Conservation (phyloP, 2,329 filamentous ascomycete species). For the Graphiopsis chlorocephala region DNA sequence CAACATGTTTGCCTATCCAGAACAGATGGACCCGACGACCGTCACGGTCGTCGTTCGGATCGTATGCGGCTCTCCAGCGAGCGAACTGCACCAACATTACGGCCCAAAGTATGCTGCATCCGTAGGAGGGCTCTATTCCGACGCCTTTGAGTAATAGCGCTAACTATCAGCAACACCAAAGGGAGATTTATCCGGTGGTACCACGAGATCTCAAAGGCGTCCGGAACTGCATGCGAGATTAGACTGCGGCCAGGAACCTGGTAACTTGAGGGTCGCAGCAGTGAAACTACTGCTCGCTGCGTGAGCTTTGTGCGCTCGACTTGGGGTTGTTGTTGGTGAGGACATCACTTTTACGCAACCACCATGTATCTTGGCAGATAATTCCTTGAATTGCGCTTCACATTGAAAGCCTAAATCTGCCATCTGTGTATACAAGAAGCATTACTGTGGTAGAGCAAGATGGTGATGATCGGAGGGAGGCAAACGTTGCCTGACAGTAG, state of each 20-base stretch:
- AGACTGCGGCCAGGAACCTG: not conserved
- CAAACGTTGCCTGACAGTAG: not conserved
- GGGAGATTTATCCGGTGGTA: slow-evolving; percentile 7
- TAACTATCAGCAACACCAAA: not conserved
- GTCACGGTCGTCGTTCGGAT: not conserved
- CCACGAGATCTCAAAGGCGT: not conserved
- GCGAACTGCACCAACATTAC: not conserved
- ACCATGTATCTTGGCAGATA: not conserved
- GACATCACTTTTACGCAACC: not conserved
- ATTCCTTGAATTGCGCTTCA: not conserved
- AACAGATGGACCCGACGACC: not conserved
- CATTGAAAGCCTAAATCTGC: not conserved
- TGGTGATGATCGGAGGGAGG: not conserved
- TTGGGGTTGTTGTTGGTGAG: not conserved
- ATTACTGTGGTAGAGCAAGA: not conserved
- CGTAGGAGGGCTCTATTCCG: not conserved
- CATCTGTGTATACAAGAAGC: not conserved
- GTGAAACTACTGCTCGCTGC: not conserved
- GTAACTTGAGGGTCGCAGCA: not conserved
- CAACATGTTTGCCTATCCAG: not conserved
- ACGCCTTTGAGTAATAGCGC: not conserved
- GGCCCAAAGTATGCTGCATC: not conserved
- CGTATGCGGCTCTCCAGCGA: not conserved
- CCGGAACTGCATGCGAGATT: not conserved
- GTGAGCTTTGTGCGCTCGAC: not conserved